phyloP scores from a whole-genome alignment of 768 basidiomycete species.

The Pleurotus cornucopiae region DNA sequence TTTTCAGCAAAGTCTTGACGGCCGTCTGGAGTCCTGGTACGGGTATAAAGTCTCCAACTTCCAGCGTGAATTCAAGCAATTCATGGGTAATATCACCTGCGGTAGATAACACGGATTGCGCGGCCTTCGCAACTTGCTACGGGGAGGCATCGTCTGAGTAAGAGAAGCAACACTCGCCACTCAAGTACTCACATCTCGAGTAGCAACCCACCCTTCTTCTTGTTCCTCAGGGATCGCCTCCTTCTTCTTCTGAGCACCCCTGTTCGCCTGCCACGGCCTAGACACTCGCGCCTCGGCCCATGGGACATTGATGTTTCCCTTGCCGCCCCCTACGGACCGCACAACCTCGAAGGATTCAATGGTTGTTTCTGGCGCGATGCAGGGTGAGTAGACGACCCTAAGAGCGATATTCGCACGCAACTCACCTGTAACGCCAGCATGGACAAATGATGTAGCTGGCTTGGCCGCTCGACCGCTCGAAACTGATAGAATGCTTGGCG shows the following conservation, averaged over 20 bases:
- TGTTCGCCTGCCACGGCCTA: neutral
- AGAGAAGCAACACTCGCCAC: too few relatives aligned
- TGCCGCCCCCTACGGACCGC: too few relatives aligned
- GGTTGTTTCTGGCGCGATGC: too few relatives aligned
- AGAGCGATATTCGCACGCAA: too few relatives aligned
- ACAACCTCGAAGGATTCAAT: too few relatives aligned
- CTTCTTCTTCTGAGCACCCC: slow-evolving; percentile 17
- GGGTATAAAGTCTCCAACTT: slow-evolving; percentile 46
- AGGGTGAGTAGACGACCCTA: too few relatives aligned
- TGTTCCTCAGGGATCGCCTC: slow-evolving; percentile 34
- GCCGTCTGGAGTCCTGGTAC: slow-evolving; percentile 51
- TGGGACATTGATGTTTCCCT: too few relatives aligned
- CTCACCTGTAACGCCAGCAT: too few relatives aligned
- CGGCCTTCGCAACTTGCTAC: slow-evolving; percentile 33
- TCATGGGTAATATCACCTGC: slow-evolving; percentile 40
- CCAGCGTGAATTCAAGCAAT: slow-evolving; percentile 33
- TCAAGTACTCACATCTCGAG: slow-evolving; percentile 12
- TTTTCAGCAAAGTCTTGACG: slow-evolving; percentile 46
- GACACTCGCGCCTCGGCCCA: neutral
- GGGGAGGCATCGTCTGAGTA: neutral
- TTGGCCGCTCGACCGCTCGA: too few relatives aligned
- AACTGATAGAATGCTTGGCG: too few relatives aligned
- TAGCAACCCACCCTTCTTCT: slow-evolving; percentile 31
- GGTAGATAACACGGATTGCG: slow-evolving; percentile 34
- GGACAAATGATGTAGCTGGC: too few relatives aligned